A percentile compares a stretch with the other conserved stretches of the same genome.
Conservation (phyloP, 2,329 filamentous ascomycete species). For the Dactylellina cionopaga region DNA sequence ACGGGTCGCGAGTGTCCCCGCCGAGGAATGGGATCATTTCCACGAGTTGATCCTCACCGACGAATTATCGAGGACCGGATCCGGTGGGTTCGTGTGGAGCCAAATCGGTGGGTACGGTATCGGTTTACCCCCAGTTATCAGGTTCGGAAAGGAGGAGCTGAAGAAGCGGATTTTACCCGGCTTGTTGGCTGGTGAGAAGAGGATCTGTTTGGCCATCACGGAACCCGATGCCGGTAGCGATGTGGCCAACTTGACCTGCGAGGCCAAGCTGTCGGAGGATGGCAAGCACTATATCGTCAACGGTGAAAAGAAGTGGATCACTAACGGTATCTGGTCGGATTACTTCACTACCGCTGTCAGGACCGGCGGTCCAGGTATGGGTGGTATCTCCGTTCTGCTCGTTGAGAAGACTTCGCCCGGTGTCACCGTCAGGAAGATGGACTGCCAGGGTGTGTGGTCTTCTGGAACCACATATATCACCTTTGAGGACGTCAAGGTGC, state of each 20-base stretch:
- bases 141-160: conserved; percentile 86
- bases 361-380: conserved; percentile 89
- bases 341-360: conserved; percentile 98
- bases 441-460: conserved; percentile 97
- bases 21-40: conserved; percentile 97
- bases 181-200: conserved; percentile 90
- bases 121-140: conserved; percentile 87
- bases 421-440: conserved; percentile 93
- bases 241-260: conserved; percentile 93
- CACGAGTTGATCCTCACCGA: conserved; percentile 96
- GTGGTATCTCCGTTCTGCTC: conserved; percentile 86
- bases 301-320: conserved; percentile 99
- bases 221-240: conserved; percentile 95
- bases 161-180: conserved; percentile 88
- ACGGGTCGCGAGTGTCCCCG: conserved; percentile 77
- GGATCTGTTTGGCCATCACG: conserved; percentile 96
- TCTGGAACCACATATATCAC: conserved; percentile 96
- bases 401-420: conserved; percentile 87
- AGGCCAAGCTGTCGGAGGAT: conserved; percentile 92
- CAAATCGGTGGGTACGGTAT: conserved; percentile 96
- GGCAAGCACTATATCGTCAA: conserved; percentile 99
- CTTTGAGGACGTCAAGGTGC: conserved; percentile 98
- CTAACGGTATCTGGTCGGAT: conserved; percentile 94
- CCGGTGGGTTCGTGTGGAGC: conserved; percentile 96
- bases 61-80: conserved; percentile 87